A percentile compares a stretch with the other conserved stretches of the same genome.
phyloP scores from a whole-genome alignment of 129 eudicot genomes.

The Pseudognaphalium luteoalbum region DNA sequence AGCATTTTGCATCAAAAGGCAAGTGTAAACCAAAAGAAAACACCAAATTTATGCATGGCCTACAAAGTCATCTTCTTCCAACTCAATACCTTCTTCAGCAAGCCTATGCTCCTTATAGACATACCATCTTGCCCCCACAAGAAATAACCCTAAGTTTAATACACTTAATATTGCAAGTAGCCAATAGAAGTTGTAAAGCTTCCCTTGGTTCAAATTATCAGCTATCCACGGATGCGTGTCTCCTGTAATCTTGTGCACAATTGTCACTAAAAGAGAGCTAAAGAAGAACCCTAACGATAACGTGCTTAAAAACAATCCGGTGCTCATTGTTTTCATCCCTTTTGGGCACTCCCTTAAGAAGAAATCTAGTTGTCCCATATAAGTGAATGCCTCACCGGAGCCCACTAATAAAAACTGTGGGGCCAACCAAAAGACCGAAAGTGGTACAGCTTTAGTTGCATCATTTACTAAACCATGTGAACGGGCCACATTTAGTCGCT shows the following conservation, averaged over 20 bases:
- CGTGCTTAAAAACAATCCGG: slow-evolving; percentile 61
- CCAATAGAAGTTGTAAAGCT: slow-evolving; percentile 54
- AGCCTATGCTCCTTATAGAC: slow-evolving; percentile 82
- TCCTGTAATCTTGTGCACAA: slow-evolving; percentile 49
- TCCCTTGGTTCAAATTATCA: slow-evolving; percentile 50
- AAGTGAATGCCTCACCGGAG: slow-evolving; percentile 82
- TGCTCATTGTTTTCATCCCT: slow-evolving; percentile 75
- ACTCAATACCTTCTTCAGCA: slow-evolving; percentile 69
- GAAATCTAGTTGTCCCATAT: slow-evolving; percentile 78
- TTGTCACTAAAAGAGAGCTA: slow-evolving; percentile 49
- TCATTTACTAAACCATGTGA: slow-evolving; percentile 46
- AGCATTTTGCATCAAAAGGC: slow-evolving; percentile 21
- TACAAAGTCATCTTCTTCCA: slow-evolving; percentile 56
- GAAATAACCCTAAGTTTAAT: slow-evolving; percentile 38
- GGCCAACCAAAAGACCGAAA: slow-evolving; percentile 60
- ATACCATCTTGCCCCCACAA: slow-evolving; percentile 42
- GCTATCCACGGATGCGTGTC: slow-evolving; percentile 48
- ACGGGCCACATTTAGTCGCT: slow-evolving; percentile 46
- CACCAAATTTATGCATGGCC: slow-evolving; percentile 26
- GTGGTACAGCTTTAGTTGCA: slow-evolving; percentile 36
- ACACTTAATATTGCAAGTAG: slow-evolving; percentile 42
- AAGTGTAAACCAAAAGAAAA: slow-evolving; percentile 10
- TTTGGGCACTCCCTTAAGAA: slow-evolving; percentile 59
- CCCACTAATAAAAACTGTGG: slow-evolving; percentile 87
- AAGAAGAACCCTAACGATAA: slow-evolving; percentile 57